Base-by-base conservation (phyloP, 768 basidiomycete genomes). In the Lactifluus echinatus region DNA sequence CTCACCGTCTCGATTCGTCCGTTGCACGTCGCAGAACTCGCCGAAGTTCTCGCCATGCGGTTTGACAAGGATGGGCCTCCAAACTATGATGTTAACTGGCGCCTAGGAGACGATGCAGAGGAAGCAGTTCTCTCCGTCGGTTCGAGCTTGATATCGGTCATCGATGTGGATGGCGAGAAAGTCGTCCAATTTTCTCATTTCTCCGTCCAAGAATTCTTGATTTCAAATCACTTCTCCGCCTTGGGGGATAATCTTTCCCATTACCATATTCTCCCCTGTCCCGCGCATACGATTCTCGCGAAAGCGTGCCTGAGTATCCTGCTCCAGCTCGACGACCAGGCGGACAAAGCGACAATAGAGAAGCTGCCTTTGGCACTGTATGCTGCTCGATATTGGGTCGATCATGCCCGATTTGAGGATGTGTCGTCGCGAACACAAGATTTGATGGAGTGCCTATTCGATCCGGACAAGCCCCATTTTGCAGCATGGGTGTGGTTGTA, bases 131-230 rank as follows among this genome's bases (percentile, higher is more conserved):
- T 51, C 19, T 39, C 50, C 15, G 15, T 26, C 2, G 37, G 50
- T 39, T 40, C 50, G 2, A 51, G 36, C 24, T 40, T 51, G 11
- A 28, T 51, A n/a, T 28, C 50, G 5, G 28, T 51, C 15, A 28
- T 51, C 24, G 17, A 26, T 34, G 23, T 24, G 12, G 14, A 31
- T 0, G 37, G 15, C 1, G 26, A 10, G 1, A 28, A 31, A 40
- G 8, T 40, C 8, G 50, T 51, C 14, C 50, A 21, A 12, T 51
- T 40, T 40, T 39, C 50, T 19, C 50, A 51, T 17, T 51, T 40
- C n/a, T 51, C 50, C 4, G 50, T 51, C 8, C 24, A 40, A 4
- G 37, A 51, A 14, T 51, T 51, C 50, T 51, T 51, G 50, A 51
- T 37, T 8, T 51, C 50, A 8, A n/a, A 37, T 28, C 36, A 23